Evolutionary conservation across 1,284 basidiomycete species (phyloP).

Genomic region (Rhodotorula sp.): DNA sequence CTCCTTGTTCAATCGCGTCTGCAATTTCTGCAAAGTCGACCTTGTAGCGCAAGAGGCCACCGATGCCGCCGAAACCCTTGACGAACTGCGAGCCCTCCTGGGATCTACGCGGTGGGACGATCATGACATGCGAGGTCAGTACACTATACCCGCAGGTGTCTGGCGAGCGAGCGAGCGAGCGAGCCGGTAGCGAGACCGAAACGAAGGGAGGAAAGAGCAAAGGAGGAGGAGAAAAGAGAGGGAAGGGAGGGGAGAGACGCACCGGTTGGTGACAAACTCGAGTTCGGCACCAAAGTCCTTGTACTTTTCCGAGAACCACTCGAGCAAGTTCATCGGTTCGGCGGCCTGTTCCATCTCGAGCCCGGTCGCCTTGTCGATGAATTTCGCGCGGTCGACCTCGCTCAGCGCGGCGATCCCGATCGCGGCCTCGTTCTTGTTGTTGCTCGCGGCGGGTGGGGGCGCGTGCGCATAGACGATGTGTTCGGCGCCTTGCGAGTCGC

Average conservation of each 20-base stretch:
- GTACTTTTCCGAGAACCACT: conserved; percentile 99
- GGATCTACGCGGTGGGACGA: conserved; percentile 52
- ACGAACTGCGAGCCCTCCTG: conserved; percentile 99
- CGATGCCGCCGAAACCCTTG: conserved; percentile 97
- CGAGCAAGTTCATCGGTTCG: conserved; percentile 80
- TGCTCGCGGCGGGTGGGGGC: conserved; percentile 49
- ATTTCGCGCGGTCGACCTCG: conserved; percentile 87
- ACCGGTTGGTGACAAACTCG: conserved; percentile 59
- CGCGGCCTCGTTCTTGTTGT: conserved; percentile 43
- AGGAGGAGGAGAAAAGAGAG: conserved; percentile 24
- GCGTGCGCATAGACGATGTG: conserved; percentile 64
- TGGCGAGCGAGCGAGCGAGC: no score
- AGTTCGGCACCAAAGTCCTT: conserved; percentile 94
- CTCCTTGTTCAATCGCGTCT: conserved; percentile 43
- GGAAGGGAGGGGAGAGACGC: neutral
- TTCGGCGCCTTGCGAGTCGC: conserved; percentile 88
- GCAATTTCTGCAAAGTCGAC: conserved; percentile 75
- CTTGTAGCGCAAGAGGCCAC: conserved; percentile 91
- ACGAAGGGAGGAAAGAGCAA: neutral
- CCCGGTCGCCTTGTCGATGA: conserved; percentile 90
- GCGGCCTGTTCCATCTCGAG: conserved; percentile 86
- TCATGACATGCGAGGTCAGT: neutral
- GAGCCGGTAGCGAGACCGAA: conserved; percentile 19
- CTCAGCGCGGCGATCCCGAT: conserved; percentile 44
- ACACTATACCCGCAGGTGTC: neutral